Evolutionary conservation across 192 early-diverging fungal genomes (phyloP).

Genomic region (Phycomyces nitens): DNA sequence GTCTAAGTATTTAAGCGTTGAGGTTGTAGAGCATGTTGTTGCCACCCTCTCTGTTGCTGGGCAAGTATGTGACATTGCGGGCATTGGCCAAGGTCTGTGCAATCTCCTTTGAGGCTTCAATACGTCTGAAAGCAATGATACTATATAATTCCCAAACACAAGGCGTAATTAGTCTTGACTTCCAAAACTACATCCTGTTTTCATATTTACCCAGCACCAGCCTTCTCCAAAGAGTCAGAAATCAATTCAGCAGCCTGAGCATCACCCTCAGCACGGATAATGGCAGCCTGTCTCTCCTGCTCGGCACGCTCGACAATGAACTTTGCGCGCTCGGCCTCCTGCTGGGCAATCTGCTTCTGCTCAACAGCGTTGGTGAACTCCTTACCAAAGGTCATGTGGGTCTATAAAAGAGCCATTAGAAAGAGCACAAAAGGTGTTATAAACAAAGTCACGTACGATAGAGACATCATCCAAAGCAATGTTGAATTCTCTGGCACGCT

Average conservation of each 20-base stretch:
- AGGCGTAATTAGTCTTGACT: neutral
- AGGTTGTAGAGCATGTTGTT: conserved; percentile 78
- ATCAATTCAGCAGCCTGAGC: conserved; percentile 91
- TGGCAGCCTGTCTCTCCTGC: conserved; percentile 94
- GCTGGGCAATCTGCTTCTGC: conserved; percentile 98
- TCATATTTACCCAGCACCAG: conserved; percentile 66
- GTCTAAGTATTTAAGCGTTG: conserved; percentile 21
- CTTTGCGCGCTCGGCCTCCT: conserved; percentile 97
- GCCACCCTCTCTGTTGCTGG: conserved; percentile 54
- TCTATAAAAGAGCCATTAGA: conserved; percentile 46
- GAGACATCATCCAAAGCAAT: conserved; percentile 97
- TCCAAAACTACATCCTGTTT: neutral
- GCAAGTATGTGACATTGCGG: conserved; percentile 90
- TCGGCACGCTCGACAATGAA: conserved; percentile 97
- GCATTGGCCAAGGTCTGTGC: conserved; percentile 79
- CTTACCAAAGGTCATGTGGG: conserved; percentile 97
- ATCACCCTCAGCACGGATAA: conserved; percentile 98
- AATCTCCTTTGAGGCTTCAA: conserved; percentile 97
- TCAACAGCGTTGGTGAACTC: conserved; percentile 99
- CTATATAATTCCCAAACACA: conserved; percentile 1
- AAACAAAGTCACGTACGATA: conserved; percentile 60
- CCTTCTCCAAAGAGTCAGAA: conserved; percentile 85
- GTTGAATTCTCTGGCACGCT: conserved; percentile 92
- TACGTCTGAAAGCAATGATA: conserved; percentile 91
- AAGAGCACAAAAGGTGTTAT: neutral